Base-by-base conservation (phyloP, 2,329 filamentous ascomycete species). In the Aciculosporium take region DNA sequence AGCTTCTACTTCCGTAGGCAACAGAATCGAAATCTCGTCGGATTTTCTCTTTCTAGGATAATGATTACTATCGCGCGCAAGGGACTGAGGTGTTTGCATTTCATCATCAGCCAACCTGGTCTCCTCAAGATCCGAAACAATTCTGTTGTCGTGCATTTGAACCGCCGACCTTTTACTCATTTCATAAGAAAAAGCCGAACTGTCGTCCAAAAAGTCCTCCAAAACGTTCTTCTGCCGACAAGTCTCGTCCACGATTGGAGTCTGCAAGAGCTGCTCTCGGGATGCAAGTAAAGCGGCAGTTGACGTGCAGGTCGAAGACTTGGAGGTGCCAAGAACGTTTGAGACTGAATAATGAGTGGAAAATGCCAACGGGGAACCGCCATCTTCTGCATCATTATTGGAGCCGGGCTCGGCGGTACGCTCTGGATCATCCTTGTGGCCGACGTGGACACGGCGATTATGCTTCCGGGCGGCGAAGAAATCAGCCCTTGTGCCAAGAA, bases 381-480 rank as follows among this genome's bases (percentile, higher is more conserved):
- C 32, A 25, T 39, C 36, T 17, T 29, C 30, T 12, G 28, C 21
- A 10, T 29, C 5, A 21, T 33, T 15, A 12, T 21, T 10, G 7
- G 28, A 39, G 12, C 4, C 45, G 44, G 4, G 35, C 39, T 32
- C 20, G 9, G 18, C 5, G n/a, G 54, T 60, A 7, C 7, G 13
- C 25, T 25, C 29, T 7, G 4, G 4, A 9, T 27, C 9, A 13
- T 23, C 24, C 3, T 17, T 15, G 13, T 17, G 20, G 15, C 15
- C 23, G 15, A 23, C n/a, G 6, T 29, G 36, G 23, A 25, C 21
- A 21, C 20, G 40, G n/a, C 44, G 37, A 20, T 65, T 67, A 18
- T 53, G 48, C 36, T 62, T 64, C 21, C 65, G 54, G 5, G 65
- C 63, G 3, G 50, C 51, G 39, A 66, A 67, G 39, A 51, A 67